Evolutionary conservation across 805 yeast genomes (phyloP), one percentile per base, ranked within the genome.

Genomic region (Kazachstania bromeliacearum): DNA sequence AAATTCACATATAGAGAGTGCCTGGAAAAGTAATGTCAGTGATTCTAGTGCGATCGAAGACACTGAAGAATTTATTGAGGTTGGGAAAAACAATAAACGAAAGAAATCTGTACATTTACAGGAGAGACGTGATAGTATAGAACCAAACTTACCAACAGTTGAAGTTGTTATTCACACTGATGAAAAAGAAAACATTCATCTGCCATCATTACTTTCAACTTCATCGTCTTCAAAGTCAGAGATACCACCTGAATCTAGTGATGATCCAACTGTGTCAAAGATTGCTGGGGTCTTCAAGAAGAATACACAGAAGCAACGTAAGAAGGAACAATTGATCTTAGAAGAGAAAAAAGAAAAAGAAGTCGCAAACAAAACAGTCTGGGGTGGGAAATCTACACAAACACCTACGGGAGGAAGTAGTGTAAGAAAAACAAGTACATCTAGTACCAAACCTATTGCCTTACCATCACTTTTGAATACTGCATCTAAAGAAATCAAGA

Each of bases 301-400:
- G 28, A 35, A 43, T 28, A 43, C 56, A 8, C 61, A 56, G 31
- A 56, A 50, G 28, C 50, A 55, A 36, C 47, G 60, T 23, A 43
- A 40, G 25, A 45, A 49, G 25, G n/a, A n/a, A n/a, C 36, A 39
- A 9, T 18, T 31, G 9, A 23, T 23, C 4, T 9, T 20, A 14
- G 41, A 35, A n/a, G 34, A 32, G 12, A 31, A 28, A 2, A 28
- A 34, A 8, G 33, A 28, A 10, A 17, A 19, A 4, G 29, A 31
- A 9, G 24, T 27, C 5, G 31, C 31, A 17, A 38, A 39, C 13
- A 47, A 48, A 32, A 28, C 47, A 3, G 48, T 44, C 1, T 53
- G 60, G 60, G 55, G 53, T 2, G 38, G 4, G 2, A 29, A 30
- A n/a, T n/a, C 29, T 25, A 33, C 22, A 6, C 20, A 28, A 17